Base-by-base conservation (phyloP, 2,329 filamentous ascomycete genomes). In the Thermothelomyces thermophilus region DNA sequence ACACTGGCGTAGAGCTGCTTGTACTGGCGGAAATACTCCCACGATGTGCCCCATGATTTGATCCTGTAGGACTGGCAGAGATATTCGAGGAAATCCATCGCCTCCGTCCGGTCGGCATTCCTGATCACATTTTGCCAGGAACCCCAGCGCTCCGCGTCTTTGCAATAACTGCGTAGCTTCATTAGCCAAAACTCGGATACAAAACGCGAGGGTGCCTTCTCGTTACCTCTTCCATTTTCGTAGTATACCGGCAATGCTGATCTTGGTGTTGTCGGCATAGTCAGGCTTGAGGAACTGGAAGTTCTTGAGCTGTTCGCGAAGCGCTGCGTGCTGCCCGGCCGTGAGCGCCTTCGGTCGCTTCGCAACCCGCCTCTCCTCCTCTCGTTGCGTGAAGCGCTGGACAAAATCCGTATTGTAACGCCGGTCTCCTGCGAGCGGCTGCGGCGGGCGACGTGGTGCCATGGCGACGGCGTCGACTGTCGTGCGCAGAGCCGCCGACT, bases 191-290 rank as follows among this genome's bases (percentile, higher is more conserved):
- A 36, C 22, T 14, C 41, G 2, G 22, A 44, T 22, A 22, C 24
- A 26, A 37, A 55, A 41, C 5, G 16, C 14, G 9, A 33, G n/a
- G 17, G 57, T 50, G 35, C 16, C 9, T 31, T 14, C 13, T 44
- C n/a, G 53, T 43, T 56, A 56, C 52, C 50, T 53, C 33, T 57
- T 59, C 46, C 24, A 59, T 55, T 58, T 60, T 44, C 48, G 50
- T 41, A 60, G 45, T 22, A 59, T 54, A 28, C 51, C 42, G 28
- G 48, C 43, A 48, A 59, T 52, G 37, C 59, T 60, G 20, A 56
- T 51, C 47, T 60, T 58, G 8, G 57, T 59, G 24, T 26, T 36
- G 26, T 58, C 49, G 41, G 55, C 43, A 48, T 53, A 60, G 20
- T 48, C 53, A 41, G 50, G 56, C 37, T 41, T 47, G 34, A 59